Evolutionary conservation across 495 filamentous ascomycete species (phyloP).

Genomic region (Trichoderma parareesei): DNA sequence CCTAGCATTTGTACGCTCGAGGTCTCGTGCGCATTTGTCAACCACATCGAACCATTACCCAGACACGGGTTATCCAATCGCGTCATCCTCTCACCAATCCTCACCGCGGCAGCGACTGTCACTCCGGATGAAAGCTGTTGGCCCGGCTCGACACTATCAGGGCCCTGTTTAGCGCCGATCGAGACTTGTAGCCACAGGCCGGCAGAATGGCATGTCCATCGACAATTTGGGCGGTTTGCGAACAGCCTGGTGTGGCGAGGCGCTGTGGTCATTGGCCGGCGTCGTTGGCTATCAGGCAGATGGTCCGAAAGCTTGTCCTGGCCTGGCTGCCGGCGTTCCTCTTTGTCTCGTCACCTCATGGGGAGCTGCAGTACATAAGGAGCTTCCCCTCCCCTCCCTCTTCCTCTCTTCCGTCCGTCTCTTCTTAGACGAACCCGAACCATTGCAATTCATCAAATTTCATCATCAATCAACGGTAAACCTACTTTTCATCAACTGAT

Average conservation of each 20-base stretch:
- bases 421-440: background rate
- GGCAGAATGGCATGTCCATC: background rate
- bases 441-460: background rate
- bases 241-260: slow-evolving; percentile 4
- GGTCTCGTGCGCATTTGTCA: slow-evolving; percentile 6
- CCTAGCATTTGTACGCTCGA: background rate
- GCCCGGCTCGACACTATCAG: background rate
- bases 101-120: background rate
- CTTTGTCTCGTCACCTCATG: background rate
- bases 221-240: background rate
- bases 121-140: background rate
- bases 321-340: background rate
- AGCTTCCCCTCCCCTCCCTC: slow-evolving; percentile 4
- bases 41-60: background rate
- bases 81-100: background rate
- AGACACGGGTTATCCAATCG: background rate
- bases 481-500: background rate
- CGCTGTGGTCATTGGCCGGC: background rate
- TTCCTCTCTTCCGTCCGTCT: background rate
- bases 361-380: background rate
- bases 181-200: slow-evolving; percentile 4
- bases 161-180: background rate
- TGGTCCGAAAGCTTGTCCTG: slow-evolving; percentile 8
- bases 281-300: background rate
- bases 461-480: background rate